phyloP scores from a whole-genome alignment of 768 basidiomycete species.

The Russula compacta region DNA sequence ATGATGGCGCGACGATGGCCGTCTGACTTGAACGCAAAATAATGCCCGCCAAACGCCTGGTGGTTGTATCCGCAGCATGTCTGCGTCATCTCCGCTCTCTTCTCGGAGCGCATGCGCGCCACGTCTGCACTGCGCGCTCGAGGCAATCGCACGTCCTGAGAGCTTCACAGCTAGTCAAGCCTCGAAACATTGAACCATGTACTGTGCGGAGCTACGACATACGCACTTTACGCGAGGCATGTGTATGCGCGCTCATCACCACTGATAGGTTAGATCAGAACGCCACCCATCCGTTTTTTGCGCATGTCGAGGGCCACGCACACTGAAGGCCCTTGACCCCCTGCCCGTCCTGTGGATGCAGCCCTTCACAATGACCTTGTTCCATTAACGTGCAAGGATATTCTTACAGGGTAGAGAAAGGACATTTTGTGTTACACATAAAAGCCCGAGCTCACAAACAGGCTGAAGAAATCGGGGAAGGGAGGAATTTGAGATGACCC shows the following conservation, averaged over 20 bases:
- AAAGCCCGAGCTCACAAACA: background rate
- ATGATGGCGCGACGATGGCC: slow-evolving; percentile 3
- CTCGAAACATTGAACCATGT: background rate
- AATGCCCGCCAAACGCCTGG: slow-evolving; percentile 12
- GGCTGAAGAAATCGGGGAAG: background rate
- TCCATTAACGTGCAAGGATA: background rate
- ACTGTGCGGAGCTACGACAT: background rate
- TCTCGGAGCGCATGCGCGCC: slow-evolving; percentile 4
- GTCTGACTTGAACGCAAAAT: background rate
- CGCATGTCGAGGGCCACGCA: background rate
- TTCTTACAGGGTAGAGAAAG: background rate
- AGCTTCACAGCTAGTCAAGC: background rate
- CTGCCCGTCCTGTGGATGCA: background rate
- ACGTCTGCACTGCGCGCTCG: slow-evolving; percentile 9
- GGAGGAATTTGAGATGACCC: background rate
- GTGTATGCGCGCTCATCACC: slow-evolving; percentile 1
- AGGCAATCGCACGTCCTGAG: slow-evolving; percentile 6
- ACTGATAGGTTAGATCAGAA: background rate
- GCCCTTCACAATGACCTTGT: slow-evolving; percentile 3
- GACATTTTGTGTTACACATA: background rate
- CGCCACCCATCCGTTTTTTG: background rate
- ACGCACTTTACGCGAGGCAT: background rate
- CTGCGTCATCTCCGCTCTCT: slow-evolving; percentile 18
- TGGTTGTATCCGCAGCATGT: slow-evolving; percentile 13
- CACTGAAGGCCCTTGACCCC: background rate